Conservation (phyloP, 116 monocot genomes). For the Papilionanthe hybrid region DNA sequence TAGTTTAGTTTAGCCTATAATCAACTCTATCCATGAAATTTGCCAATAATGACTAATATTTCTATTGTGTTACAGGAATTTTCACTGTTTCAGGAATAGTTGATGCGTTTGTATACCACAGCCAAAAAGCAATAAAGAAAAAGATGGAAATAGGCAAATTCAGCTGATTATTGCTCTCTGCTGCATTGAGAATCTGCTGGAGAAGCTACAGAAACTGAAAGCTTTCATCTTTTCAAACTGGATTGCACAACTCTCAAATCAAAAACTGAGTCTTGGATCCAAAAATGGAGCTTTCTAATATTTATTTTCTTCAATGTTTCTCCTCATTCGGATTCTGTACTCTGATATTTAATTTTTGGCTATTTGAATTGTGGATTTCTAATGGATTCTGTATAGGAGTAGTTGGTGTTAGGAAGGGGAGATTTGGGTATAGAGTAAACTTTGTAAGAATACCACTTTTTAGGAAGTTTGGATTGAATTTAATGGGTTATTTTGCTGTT, state of each 20-base stretch:
- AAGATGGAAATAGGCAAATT: conserved; percentile 96
- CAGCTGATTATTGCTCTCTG: conserved; percentile 30
- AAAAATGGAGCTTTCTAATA: background rate
- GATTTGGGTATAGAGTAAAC: no score
- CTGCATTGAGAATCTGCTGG: no score
- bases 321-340: background rate
- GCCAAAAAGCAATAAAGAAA: conserved; percentile 85
- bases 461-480: no score
- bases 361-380: background rate
- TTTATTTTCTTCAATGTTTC: background rate
- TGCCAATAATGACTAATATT: background rate
- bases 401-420: background rate
- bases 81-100: conserved; percentile 89
- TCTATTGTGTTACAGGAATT: conserved; percentile 42
- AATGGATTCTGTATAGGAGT: background rate
- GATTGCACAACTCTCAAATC: background rate
- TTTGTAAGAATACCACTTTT: no score
- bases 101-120: conserved; percentile 80
- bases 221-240: background rate
- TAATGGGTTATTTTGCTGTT: no score
- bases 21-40: background rate
- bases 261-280: background rate
- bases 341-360: conserved; percentile 1
- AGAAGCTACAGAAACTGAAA: background rate
- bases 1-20: no score